Base-by-base conservation (phyloP, 441 rosid genomes). In the Brassica hybrid region DNA sequence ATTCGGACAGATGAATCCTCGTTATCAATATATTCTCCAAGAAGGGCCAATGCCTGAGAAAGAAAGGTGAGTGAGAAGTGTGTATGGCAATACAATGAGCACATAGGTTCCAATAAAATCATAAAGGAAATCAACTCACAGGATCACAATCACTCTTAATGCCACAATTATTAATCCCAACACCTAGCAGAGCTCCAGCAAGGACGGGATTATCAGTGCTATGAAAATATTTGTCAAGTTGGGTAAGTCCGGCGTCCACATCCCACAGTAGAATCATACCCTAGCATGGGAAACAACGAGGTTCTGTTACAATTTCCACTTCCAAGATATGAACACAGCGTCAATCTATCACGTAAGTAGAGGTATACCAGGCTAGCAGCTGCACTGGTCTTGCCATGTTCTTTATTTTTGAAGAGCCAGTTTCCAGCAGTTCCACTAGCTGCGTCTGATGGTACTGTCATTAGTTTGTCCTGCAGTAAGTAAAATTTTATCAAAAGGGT, bases 191-290 rank as follows among this genome's bases (percentile, higher is more conserved):
- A 50, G 99, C 99, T 80, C 99, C 99, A 74, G 98, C 89, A 76
- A 90, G 87, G 34, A 94, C 86, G 64, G 92, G 91, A 81, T 79
- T 94, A 81, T 96, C 99, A 52, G 80, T 88, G 75, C 89, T 87
- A 64, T 96, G 97, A 71, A 96, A 89, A 81, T 91, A 96, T 79
- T 96, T 96, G 69, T 96, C 98, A 54, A 96, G 82, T 82, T 92
- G 97, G 56, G 98, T 65, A 71, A 94, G 98, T 71, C 99, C 99
- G 63, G 89, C 76, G 81, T 96, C 98, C 25, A 94, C 94, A 72
- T 94, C 98, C 99, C 99, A 96, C 70, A 91, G 81, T 43, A 86
- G 83, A 84, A 96, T 94, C 98, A 94, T 96, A 63, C 99, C 99
- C 99, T 95, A 69, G 10, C 12, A 72, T 75, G 58, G 68, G 63